phyloP scores from a whole-genome alignment of 345 rosid genomes.

The Erysimum cheiranthoides region DNA sequence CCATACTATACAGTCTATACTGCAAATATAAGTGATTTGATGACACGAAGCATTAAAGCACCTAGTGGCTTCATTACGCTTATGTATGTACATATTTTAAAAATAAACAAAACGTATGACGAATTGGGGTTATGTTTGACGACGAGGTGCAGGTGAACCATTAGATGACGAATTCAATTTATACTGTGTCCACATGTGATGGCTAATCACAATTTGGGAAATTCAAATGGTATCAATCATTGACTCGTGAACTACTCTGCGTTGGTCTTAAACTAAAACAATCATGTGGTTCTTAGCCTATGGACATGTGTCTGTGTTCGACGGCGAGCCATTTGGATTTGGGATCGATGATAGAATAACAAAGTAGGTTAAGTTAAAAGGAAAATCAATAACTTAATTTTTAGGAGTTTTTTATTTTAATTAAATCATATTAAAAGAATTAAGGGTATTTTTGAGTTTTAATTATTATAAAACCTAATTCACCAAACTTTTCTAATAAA shows the following conservation, averaged over 20 bases:
- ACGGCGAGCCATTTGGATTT: conserved; percentile 32
- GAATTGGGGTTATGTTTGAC: conserved; percentile 9
- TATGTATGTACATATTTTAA: too few relatives aligned
- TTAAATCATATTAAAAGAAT: too few relatives aligned
- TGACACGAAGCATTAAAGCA: conserved; percentile 49
- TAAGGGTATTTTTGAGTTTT: too few relatives aligned
- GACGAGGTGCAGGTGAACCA: conserved; percentile 10
- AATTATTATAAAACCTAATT: too few relatives aligned
- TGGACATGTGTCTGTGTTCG: conserved; percentile 46
- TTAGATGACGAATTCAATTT: background rate
- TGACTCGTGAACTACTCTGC: too few relatives aligned
- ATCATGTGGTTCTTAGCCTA: conserved; percentile 24
- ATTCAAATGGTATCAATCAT: conserved; percentile 40
- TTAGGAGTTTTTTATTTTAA: too few relatives aligned
- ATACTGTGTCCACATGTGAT: conserved; percentile 31
- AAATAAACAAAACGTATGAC: conserved; percentile 24
- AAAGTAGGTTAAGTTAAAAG: too few relatives aligned
- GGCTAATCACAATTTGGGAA: conserved; percentile 28
- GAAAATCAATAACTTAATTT: too few relatives aligned
- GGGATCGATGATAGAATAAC: too few relatives aligned
- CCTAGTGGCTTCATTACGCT: conserved; percentile 38
- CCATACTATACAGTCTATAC: too few relatives aligned
- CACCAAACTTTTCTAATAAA: too few relatives aligned
- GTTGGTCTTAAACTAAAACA: conserved; percentile 27
- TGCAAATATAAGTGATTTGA: too few relatives aligned